phyloP scores from a whole-genome alignment of 768 basidiomycete species.

The Leccinum obscurum region DNA sequence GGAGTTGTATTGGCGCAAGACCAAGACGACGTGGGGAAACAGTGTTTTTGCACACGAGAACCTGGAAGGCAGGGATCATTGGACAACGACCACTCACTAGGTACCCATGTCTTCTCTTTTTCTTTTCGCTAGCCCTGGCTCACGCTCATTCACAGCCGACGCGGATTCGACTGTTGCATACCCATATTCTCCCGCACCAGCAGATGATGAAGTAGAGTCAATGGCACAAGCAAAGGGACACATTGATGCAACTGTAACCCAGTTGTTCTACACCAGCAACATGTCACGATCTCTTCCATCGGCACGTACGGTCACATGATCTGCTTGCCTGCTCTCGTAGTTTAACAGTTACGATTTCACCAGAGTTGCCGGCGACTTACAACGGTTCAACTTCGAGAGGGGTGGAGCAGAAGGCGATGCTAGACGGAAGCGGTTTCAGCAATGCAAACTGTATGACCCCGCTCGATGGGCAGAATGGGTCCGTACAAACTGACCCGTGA shows the following conservation, averaged over 20 bases:
- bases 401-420: constrained; percentile 88
- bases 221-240: constrained; percentile 74
- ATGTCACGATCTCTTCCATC: constrained; percentile 81
- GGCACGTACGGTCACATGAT: constrained; percentile 33
- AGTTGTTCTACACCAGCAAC: constrained; percentile 88
- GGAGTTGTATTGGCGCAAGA: constrained; percentile 53
- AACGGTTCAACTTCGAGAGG: constrained; percentile 93
- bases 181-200: constrained; percentile 67
- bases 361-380: constrained; percentile 93
- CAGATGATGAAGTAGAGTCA: constrained; percentile 51
- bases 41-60: constrained; percentile 96
- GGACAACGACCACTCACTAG: constrained; percentile 82
- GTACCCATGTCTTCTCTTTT: not conserved
- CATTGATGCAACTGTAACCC: constrained; percentile 84
- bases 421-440: constrained; percentile 89
- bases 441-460: constrained; percentile 92
- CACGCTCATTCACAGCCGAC: constrained; percentile 5
- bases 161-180: constrained; percentile 56
- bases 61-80: constrained; percentile 71
- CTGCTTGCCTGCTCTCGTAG: not conserved
- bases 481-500: constrained; percentile 6
- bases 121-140: not conserved
- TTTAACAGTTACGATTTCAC: constrained; percentile 80
- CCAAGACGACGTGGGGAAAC: constrained; percentile 85
- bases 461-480: constrained; percentile 80